Evolutionary conservation across 495 filamentous ascomycete genomes (phyloP).

Genomic region (Extremus antarcticus): DNA sequence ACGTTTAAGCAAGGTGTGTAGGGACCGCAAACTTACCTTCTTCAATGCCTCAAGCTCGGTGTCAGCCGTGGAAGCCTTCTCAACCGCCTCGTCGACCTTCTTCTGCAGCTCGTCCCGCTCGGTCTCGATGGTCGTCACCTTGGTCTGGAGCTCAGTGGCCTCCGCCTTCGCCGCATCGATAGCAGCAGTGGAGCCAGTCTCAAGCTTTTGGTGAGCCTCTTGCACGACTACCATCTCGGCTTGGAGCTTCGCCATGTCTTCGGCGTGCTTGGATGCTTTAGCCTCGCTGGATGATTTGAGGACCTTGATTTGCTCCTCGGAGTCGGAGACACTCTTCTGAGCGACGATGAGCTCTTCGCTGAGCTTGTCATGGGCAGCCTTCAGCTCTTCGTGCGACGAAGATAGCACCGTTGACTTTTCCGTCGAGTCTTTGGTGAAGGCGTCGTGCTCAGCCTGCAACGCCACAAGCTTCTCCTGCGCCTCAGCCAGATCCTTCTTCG

Average conservation of each 20-base stretch:
- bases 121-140: constrained; percentile 9
- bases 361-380: background rate
- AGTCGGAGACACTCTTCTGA: background rate
- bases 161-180: constrained; percentile 6
- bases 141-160: constrained; percentile 4
- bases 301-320: background rate
- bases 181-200: constrained; percentile 4
- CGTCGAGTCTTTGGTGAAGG: background rate
- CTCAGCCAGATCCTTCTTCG: background rate
- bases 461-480: background rate
- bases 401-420: background rate
- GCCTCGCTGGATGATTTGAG: background rate
- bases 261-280: background rate
- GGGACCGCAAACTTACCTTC: background rate
- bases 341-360: background rate
- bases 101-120: constrained; percentile 15
- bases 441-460: background rate
- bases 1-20: background rate
- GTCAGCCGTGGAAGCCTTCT: background rate
- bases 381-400: background rate
- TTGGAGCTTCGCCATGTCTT: background rate
- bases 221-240: background rate
- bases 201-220: background rate
- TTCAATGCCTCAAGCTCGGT: background rate
- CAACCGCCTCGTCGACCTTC: constrained; percentile 1